Percentiles rank a stretch among this genome's conserved stretches.
Evolutionary conservation across 495 filamentous ascomycete species (phyloP).

Genomic region (Xylaria castorea): DNA sequence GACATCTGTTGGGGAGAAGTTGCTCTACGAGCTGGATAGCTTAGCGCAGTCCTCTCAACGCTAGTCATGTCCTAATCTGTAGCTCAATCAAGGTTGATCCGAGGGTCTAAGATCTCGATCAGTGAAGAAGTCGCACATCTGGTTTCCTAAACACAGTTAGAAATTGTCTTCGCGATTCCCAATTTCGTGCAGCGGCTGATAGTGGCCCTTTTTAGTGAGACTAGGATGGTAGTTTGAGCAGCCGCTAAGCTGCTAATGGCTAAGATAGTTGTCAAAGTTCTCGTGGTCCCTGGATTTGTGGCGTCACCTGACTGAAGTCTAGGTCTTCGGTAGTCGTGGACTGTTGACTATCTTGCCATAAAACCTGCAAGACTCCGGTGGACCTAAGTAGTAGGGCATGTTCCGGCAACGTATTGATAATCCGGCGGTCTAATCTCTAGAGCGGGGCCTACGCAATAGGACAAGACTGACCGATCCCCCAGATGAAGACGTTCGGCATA

Average conservation of each 20-base stretch:
- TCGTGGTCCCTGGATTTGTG: neutral
- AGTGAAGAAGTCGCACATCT: neutral
- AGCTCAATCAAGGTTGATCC: too few relatives aligned
- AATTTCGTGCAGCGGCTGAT: conserved; percentile 9
- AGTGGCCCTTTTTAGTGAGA: neutral
- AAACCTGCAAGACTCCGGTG: neutral
- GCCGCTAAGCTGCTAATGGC: neutral
- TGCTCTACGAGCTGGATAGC: neutral
- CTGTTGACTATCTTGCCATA: conserved; percentile 5
- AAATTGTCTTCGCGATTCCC: neutral
- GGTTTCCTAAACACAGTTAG: neutral
- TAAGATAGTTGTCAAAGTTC: neutral
- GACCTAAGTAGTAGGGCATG: neutral
- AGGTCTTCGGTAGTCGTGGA: neutral
- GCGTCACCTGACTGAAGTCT: neutral
- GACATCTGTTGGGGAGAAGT: neutral
- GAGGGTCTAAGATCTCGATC: neutral
- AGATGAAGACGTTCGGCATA: neutral
- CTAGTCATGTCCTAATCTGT: neutral
- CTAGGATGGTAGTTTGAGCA: neutral
- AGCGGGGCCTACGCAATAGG: neutral
- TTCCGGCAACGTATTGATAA: conserved; percentile 1
- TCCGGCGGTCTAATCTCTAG: conserved; percentile 5
- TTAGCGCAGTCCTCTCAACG: neutral
- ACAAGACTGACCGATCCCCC: conserved; percentile 6